Percentiles rank a stretch among this genome's conserved stretches.
Evolutionary conservation across 768 basidiomycete species (phyloP).

Genomic region (Holtermannia corniformis): DNA sequence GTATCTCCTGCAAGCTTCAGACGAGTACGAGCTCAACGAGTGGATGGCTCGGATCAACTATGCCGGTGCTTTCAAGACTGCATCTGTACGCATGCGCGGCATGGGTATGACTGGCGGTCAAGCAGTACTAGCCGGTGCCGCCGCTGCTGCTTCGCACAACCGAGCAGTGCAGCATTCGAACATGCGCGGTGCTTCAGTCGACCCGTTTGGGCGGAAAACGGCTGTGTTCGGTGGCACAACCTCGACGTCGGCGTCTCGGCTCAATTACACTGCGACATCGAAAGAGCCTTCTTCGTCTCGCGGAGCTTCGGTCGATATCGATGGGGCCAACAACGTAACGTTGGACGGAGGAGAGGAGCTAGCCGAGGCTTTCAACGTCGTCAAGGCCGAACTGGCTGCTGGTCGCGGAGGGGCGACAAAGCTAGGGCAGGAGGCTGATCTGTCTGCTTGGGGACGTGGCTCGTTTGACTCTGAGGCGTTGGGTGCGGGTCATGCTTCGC

Average conservation of each 20-base stretch:
- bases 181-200: not conserved
- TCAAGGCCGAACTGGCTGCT: constrained; percentile 73
- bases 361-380: constrained; percentile 69
- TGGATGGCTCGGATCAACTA: constrained; percentile 94
- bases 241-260: not conserved
- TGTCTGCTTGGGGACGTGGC: not conserved
- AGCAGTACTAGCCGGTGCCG: constrained; percentile 68
- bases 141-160: constrained; percentile 75
- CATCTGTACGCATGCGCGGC: constrained; percentile 70
- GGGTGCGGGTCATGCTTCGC: constrained; percentile 12
- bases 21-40: constrained; percentile 65
- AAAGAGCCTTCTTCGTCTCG: not conserved
- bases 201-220: not conserved
- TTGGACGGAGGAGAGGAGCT: constrained; percentile 31
- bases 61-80: constrained; percentile 80
- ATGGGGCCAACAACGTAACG: constrained; percentile 12
- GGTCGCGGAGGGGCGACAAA: constrained; percentile 34
- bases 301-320: constrained; percentile 14
- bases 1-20: constrained; percentile 63
- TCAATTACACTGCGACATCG: not conserved
- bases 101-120: constrained; percentile 59
- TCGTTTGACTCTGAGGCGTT: not conserved
- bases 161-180: constrained; percentile 37
- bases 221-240: constrained; percentile 12
- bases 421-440: not conserved